Evolutionary conservation across 176 grass and related monocot genomes (phyloP).

Genomic region (Raddia distichophylla): DNA sequence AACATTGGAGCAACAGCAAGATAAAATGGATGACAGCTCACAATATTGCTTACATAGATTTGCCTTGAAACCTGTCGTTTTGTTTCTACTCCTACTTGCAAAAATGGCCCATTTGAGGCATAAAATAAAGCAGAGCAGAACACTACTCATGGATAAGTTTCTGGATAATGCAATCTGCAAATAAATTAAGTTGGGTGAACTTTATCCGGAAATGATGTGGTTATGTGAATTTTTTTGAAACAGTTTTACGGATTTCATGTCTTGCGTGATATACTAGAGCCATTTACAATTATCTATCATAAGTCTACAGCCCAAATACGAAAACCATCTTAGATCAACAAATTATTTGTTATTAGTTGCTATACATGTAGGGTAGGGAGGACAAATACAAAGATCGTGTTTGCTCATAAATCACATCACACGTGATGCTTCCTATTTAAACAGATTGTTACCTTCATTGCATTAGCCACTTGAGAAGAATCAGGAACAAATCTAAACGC

Average conservation of each 20-base stretch:
- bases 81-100: background rate
- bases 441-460: constrained; percentile 65
- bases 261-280: background rate
- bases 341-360: background rate
- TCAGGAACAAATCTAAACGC: constrained; percentile 90
- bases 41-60: background rate
- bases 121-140: background rate
- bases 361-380: background rate
- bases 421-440: background rate
- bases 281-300: background rate
- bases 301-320: background rate
- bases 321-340: background rate
- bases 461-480: constrained; percentile 84
- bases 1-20: background rate
- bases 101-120: background rate
- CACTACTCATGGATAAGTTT: constrained; percentile 2
- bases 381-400: background rate
- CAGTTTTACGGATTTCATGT: background rate
- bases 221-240: background rate
- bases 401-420: constrained; percentile 12
- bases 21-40: background rate
- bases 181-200: background rate
- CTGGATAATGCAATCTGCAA: background rate
- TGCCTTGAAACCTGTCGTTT: background rate
- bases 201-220: constrained; percentile 1